These are phyloP conservation scores for Lumnitzera littorea DNA, from an alignment of 345 rosid genomes.

Conservation along the genomic window DNA sequence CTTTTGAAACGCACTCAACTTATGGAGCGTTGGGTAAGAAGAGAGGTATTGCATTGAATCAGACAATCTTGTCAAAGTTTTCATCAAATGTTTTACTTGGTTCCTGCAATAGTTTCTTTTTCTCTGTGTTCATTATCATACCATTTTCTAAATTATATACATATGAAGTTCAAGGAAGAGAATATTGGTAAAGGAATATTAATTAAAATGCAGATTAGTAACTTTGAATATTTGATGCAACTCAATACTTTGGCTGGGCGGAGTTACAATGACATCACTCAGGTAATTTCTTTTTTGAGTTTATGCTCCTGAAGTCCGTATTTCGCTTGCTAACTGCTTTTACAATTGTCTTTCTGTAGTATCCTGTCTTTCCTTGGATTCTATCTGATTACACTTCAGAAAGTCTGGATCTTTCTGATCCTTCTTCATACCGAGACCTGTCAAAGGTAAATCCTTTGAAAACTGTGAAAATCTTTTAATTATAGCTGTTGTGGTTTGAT, in stretches of 20 bases:
- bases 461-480: background rate
- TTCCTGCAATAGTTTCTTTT: conserved; percentile 8
- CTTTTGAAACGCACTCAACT: conserved; percentile 89
- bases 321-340: conserved; percentile 11
- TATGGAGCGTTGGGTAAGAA: conserved; percentile 99
- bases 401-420: conserved; percentile 69
- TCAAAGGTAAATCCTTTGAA: conserved; percentile 65
- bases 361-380: conserved; percentile 99
- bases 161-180: background rate
- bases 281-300: conserved; percentile 35
- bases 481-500: background rate
- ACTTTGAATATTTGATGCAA: conserved; percentile 95
- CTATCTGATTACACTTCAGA: conserved; percentile 78
- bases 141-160: conserved; percentile 4
- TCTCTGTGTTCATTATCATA: background rate
- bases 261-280: conserved; percentile 98
- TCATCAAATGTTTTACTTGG: background rate
- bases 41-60: conserved; percentile 60
- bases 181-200: too few species aligned
- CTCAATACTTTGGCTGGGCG: conserved; percentile 98
- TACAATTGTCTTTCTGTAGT: conserved; percentile 44
- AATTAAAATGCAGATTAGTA: conserved; percentile 75
- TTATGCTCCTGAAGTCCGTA: background rate
- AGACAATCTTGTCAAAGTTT: background rate
- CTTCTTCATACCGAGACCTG: conserved; percentile 88